Base-by-base conservation (phyloP, 495 filamentous ascomycete genomes). In the Aspergillus kassunensis region DNA sequence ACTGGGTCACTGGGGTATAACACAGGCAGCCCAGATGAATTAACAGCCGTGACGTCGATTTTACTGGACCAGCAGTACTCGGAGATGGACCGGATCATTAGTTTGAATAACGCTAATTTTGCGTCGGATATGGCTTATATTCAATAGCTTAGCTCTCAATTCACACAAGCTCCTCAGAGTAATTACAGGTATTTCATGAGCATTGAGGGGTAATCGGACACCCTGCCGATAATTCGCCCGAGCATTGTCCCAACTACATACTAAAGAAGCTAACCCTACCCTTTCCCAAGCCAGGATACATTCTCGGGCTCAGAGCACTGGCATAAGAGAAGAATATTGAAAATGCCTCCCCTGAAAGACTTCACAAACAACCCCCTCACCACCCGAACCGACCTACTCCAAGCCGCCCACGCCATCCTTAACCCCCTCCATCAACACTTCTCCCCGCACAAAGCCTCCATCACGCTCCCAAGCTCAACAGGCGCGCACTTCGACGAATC, bases 351-450 rank as follows among this genome's bases (percentile, higher is more conserved):
- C 9, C 48, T 51, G 24, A 9, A 35, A 3, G 36, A 29, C 24
- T 51, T 51, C 48, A 41, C 48, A 8, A 29, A 51, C n/a, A 51
- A 51, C 48, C 48, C 48, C 3, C 37, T 51, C 8, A 11, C 6
- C 10, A 16, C n/a, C 16, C 35, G 48, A 3, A 9, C 36, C 0
- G 35, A 51, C 27, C 15, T 51, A 2, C 16, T 51, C 25, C 48
- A 24, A 24, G 48, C 48, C 11, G 48, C 48, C 7, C 12, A 21
- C 36, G 48, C 48, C 5, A 16, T 51, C 15, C 16, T 42, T 15
- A 2, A 42, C 15, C 48, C 48, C 10, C 48, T 51, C 3, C 48
- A 51, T 18, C 4, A 16, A 7, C 25, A 42, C 36, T 51, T 51
- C 29, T 51, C 48, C 1, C 48, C 48, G 4, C 16, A 5, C 20